These are phyloP conservation scores for Sporothrix mexicana DNA, from an alignment of 2,329 filamentous ascomycete genomes.

Conservation along the genomic window DNA sequence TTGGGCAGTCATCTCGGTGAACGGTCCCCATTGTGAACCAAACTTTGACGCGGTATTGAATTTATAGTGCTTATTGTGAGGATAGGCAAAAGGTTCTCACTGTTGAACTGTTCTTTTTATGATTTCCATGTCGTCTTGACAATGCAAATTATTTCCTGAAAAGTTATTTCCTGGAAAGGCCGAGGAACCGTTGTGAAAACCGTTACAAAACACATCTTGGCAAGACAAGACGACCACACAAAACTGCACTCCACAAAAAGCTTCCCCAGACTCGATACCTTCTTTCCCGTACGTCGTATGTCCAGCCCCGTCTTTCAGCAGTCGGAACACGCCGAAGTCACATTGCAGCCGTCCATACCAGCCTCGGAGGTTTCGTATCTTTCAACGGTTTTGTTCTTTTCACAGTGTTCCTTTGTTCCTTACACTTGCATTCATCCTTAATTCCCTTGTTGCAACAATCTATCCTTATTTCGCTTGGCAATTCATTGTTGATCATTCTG, in stretches of 20 bases:
- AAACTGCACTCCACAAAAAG: neutral
- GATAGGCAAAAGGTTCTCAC: neutral
- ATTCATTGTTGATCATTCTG: no score
- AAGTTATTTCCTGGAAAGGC: neutral
- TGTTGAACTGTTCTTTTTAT: neutral
- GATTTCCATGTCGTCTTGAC: neutral
- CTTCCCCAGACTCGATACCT: neutral
- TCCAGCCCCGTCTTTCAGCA: neutral
- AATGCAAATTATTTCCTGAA: neutral
- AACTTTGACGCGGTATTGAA: neutral
- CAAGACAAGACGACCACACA: no score
- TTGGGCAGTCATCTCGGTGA: neutral
- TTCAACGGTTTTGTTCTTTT: neutral
- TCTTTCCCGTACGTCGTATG: neutral
- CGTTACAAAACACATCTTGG: neutral
- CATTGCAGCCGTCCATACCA: slow-evolving; percentile 1
- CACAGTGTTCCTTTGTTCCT: neutral
- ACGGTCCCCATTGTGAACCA: slow-evolving; percentile 9
- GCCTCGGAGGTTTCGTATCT: neutral
- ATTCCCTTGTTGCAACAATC: no score
- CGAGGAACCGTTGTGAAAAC: neutral
- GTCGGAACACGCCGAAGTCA: neutral
- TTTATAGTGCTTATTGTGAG: neutral
- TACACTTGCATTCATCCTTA: neutral
- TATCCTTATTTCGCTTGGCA: no score